These are phyloP conservation scores for Mycena galericulata DNA, from an alignment of 768 basidiomycete genomes.

Conservation along the genomic window DNA sequence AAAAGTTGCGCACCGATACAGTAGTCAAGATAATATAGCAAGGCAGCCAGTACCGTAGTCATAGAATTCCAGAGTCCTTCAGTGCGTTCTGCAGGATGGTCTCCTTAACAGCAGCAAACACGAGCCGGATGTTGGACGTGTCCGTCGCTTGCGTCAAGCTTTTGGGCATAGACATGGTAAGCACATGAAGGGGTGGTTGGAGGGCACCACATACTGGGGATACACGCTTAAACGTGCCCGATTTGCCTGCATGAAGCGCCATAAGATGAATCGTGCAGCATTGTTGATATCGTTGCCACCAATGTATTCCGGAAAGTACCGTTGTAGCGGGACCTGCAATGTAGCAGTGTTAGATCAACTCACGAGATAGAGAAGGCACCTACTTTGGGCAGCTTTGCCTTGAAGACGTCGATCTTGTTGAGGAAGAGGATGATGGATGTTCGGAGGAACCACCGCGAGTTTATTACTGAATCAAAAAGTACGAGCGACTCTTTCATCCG, in stretches of 20 bases:
- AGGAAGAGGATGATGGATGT: constrained; percentile 93
- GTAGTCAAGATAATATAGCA: constrained; percentile 24
- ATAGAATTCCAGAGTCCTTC: constrained; percentile 87
- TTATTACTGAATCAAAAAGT: constrained; percentile 92
- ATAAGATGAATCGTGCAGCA: constrained; percentile 81
- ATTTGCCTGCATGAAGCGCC: constrained; percentile 80
- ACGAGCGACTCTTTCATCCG: constrained; percentile 94
- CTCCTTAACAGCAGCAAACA: constrained; percentile 92
- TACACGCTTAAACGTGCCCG: constrained; percentile 69
- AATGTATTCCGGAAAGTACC: constrained; percentile 62
- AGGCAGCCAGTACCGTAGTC: not conserved
- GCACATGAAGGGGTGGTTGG: not conserved
- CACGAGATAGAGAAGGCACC: constrained; percentile 1
- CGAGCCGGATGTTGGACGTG: constrained; percentile 83
- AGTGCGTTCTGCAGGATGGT: constrained; percentile 93
- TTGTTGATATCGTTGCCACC: constrained; percentile 78
- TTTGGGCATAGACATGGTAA: constrained; percentile 5
- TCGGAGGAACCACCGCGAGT: constrained; percentile 92
- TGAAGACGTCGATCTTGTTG: constrained; percentile 95
- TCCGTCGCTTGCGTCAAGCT: constrained; percentile 92
- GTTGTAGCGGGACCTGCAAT: constrained; percentile 51
- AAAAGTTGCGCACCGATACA: constrained; percentile 23
- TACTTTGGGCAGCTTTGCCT: constrained; percentile 82
- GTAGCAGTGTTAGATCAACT: not conserved
- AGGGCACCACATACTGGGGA: constrained; percentile 54